A percentile compares a stretch with the other conserved stretches of the same genome.
phyloP scores from a whole-genome alignment of 352 stramenopile species.

The Phytopythium litorale region DNA sequence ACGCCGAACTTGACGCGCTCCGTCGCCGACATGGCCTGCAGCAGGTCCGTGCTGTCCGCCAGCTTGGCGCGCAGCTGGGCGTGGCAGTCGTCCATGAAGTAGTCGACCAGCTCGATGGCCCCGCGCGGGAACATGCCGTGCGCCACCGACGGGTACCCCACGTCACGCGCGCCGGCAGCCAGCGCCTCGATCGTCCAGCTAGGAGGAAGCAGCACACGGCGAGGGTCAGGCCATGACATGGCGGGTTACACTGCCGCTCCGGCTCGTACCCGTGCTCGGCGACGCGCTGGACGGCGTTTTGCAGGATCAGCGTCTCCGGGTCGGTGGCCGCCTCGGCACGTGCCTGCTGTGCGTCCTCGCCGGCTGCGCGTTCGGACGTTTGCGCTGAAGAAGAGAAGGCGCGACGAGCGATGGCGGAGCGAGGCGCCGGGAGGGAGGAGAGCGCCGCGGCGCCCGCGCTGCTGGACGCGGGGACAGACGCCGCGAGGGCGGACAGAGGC shows the following conservation, averaged over 20 bases:
- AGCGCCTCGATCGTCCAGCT: slow-evolving; percentile 80
- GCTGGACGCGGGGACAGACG: neutral
- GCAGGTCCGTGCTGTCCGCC: slow-evolving; percentile 48
- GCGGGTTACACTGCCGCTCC: neutral
- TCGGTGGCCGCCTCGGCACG: slow-evolving; percentile 19
- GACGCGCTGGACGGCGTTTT: slow-evolving; percentile 50
- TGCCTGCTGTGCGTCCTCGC: slow-evolving; percentile 7
- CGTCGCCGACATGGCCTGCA: slow-evolving; percentile 66
- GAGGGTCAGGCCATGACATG: neutral
- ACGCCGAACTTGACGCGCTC: slow-evolving; percentile 83
- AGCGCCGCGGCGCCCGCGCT: neutral
- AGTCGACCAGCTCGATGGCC: slow-evolving; percentile 76
- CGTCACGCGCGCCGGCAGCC: slow-evolving; percentile 58
- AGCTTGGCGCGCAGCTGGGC: slow-evolving; percentile 54
- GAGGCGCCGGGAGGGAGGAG: neutral
- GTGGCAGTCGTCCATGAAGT: slow-evolving; percentile 80
- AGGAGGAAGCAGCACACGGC: neutral
- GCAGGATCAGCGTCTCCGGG: slow-evolving; percentile 51
- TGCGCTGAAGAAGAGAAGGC: slow-evolving; percentile 19
- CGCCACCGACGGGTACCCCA: slow-evolving; percentile 71
- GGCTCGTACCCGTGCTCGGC: slow-evolving; percentile 35
- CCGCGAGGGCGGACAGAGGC: neutral
- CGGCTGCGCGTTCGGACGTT: slow-evolving; percentile 2
- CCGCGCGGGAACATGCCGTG: slow-evolving; percentile 81
- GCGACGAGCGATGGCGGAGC: neutral